phyloP scores from a whole-genome alignment of 345 rosid species.

The Murraya koenigii region DNA sequence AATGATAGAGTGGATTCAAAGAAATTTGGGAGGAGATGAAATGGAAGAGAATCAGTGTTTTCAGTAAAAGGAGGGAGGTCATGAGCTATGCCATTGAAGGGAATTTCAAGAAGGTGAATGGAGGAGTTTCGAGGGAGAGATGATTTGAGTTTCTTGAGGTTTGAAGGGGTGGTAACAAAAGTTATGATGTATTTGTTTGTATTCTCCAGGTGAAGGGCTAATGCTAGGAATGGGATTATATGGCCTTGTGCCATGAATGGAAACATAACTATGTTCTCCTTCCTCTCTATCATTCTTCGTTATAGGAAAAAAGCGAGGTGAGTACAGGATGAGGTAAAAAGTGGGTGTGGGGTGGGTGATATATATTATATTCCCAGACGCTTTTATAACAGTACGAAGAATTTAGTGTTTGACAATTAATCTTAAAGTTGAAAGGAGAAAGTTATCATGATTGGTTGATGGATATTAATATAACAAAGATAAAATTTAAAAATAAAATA shows the following conservation, averaged over 20 bases:
- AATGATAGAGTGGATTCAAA: constrained; percentile 38
- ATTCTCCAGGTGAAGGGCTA: constrained; percentile 35
- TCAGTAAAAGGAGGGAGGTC: constrained; percentile 49
- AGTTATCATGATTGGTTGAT: too few relatives aligned
- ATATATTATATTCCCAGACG: too few relatives aligned
- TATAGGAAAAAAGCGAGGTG: background rate
- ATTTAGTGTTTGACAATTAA: too few relatives aligned
- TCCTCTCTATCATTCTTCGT: background rate
- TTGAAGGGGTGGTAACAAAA: constrained; percentile 27
- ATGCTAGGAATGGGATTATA: constrained; percentile 41
- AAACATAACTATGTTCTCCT: constrained; percentile 29
- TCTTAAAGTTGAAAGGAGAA: too few relatives aligned
- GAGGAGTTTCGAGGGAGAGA: constrained; percentile 34
- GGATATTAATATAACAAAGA: too few relatives aligned
- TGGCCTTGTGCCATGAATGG: constrained; percentile 50
- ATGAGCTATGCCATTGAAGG: constrained; percentile 35
- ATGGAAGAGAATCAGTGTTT: constrained; percentile 43
- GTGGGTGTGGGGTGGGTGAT: background rate
- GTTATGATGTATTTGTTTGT: constrained; percentile 20
- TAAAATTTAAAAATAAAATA: too few relatives aligned
- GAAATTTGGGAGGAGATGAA: constrained; percentile 31
- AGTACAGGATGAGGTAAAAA: background rate
- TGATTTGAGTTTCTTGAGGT: constrained; percentile 29
- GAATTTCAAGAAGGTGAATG: constrained; percentile 40
- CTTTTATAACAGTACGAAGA: too few relatives aligned